Base-by-base conservation (phyloP, 768 basidiomycete species). In the Pleurotus sapidus region DNA sequence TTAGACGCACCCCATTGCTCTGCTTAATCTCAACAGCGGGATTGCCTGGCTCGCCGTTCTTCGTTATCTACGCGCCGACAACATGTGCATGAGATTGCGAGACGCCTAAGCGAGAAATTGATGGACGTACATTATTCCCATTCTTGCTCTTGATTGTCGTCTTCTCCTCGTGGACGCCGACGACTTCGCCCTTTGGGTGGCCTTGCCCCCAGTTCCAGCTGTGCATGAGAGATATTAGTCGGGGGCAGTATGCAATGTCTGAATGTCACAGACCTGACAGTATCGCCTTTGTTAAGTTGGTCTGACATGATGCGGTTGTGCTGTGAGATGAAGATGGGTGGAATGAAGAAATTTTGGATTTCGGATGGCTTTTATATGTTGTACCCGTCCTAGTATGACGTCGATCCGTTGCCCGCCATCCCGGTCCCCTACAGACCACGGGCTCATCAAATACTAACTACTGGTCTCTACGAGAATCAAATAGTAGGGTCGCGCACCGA, bases 201-300 rank as follows among this genome's bases (percentile, higher is more conserved):
- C 51, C 51, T 40, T 54, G 51, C 24, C 51, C 51, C 51, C 51
- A 54, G 17, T 54, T 54, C 51, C 51, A 54, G 51, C 51, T 54
- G 24, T 11, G n/a, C n/a, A 15, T 23, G 17, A 42, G 0, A 5
- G 11, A 9, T 30, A 7, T 8, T 12, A n/a, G 27, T 2, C 0
- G 5, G 17, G 11, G 2, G 8, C 27, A 0, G 20, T 0, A 9
- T 17, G 38, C 18, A 54, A 11, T 3, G n/a, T 20, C 15, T 18
- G 30, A 23, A 23, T 27, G 12, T 18, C 20, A 24, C 8, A 30
- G 15, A 42, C 51, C 51, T 54, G 51, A 54, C 51, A 14, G 37
- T 54, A 23, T 54, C 51, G 39, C 51, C 51, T n/a, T 34, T 11
- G 24, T 43, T 20, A n/a, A 54, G 34, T 23, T 54, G 15, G 5